Evolutionary conservation across 2,329 filamentous ascomycete genomes (phyloP).

Genomic region (Paraphaeosphaeria sporulosa): DNA sequence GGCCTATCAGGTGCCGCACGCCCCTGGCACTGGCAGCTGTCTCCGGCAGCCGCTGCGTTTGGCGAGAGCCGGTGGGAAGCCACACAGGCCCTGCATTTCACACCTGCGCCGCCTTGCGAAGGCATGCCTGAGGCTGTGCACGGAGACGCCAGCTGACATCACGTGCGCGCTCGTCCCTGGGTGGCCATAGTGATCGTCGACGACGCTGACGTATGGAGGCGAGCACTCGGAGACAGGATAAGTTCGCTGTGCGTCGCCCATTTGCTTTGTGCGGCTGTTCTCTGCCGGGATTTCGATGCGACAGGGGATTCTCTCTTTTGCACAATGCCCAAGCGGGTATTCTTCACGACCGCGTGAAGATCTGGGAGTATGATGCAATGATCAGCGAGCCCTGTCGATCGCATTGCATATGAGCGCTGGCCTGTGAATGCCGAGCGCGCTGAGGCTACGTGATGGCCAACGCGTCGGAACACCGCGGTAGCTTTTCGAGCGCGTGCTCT

Average conservation of each 20-base stretch:
- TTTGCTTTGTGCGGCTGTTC: constrained; percentile 13
- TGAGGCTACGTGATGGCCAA: constrained; percentile 3
- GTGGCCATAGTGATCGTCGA: neutral
- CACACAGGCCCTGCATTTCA: constrained; percentile 30
- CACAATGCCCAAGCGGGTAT: neutral
- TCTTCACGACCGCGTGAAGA: constrained; percentile 4
- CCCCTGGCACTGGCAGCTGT: constrained; percentile 31
- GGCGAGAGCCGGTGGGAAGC: constrained; percentile 26
- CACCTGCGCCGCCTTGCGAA: neutral
- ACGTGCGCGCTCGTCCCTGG: neutral
- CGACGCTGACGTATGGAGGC: neutral
- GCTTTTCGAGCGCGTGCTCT: neutral
- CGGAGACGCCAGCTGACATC: constrained; percentile 1
- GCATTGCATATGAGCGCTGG: constrained; percentile 17
- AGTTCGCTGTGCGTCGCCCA: no score
- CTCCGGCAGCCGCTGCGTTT: constrained; percentile 27
- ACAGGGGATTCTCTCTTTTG: constrained; percentile 19
- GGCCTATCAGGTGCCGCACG: constrained; percentile 32
- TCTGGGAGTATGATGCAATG: constrained; percentile 31
- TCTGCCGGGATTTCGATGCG: constrained; percentile 29
- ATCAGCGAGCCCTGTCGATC: constrained; percentile 36
- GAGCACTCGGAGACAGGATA: no score
- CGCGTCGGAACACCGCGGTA: neutral
- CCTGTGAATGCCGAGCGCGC: constrained; percentile 8
- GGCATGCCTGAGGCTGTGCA: constrained; percentile 13